These are phyloP conservation scores for Onygenales sp. DNA, from an alignment of 2,329 filamentous ascomycete species.

Conservation along the genomic window DNA sequence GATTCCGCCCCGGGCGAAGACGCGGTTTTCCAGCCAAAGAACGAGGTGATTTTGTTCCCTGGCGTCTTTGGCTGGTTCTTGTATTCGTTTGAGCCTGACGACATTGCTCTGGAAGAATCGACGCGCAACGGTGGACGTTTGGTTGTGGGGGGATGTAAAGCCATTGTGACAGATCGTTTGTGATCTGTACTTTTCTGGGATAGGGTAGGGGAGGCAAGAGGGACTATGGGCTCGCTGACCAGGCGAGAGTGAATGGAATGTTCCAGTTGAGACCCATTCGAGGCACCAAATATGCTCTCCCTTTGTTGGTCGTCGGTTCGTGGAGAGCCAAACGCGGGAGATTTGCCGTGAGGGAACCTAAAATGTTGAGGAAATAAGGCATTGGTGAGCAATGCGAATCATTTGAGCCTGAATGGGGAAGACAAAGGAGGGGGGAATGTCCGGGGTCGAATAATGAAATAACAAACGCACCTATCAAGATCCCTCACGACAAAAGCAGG, in stretches of 20 bases:
- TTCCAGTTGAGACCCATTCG: slow-evolving; percentile 25
- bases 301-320: slow-evolving; percentile 14
- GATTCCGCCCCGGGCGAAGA: slow-evolving; percentile 48
- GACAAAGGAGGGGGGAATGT: slow-evolving; percentile 2
- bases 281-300: slow-evolving; percentile 18
- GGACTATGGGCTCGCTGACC: slow-evolving; percentile 38
- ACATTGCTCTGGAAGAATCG: slow-evolving; percentile 30
- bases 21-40: slow-evolving; percentile 57
- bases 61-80: slow-evolving; percentile 41
- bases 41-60: slow-evolving; percentile 51
- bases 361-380: slow-evolving; percentile 14
- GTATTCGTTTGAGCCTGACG: slow-evolving; percentile 23
- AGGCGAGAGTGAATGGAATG: slow-evolving; percentile 28
- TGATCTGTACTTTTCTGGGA: slow-evolving; percentile 11
- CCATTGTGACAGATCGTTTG: slow-evolving; percentile 33
- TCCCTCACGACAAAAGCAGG: slow-evolving; percentile 26
- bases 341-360: slow-evolving; percentile 32
- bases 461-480: slow-evolving; percentile 28
- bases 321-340: slow-evolving; percentile 11
- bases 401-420: slow-evolving; percentile 5
- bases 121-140: slow-evolving; percentile 35
- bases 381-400: slow-evolving; percentile 15
- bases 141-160: slow-evolving; percentile 31
- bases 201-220: slow-evolving; percentile 56
- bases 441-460: slow-evolving; percentile 3